Conservation (phyloP, 352 stramenopile species). For the Hyaloperonospora brassicae region DNA sequence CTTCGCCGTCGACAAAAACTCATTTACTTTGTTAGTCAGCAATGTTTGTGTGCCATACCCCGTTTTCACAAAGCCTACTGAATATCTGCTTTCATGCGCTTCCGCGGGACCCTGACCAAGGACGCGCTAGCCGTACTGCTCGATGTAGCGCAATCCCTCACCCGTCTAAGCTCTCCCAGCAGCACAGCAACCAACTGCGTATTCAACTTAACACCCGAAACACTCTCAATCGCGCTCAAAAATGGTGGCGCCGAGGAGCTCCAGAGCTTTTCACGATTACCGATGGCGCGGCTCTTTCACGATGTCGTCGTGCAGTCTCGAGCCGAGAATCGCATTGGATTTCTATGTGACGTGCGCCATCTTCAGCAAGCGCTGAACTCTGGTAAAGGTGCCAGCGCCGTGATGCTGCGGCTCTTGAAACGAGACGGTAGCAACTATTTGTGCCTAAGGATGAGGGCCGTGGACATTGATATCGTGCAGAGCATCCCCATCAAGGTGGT, state of each 20-base stretch:
- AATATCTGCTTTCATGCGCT: conserved; percentile 40
- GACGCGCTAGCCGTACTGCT: conserved; percentile 71
- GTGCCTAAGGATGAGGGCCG: conserved; percentile 57
- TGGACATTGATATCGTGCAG: conserved; percentile 83
- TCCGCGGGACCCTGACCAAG: conserved; percentile 68
- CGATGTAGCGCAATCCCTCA: conserved; percentile 67
- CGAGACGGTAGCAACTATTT: conserved; percentile 66
- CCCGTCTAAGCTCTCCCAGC: conserved; percentile 46
- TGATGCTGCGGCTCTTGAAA: conserved; percentile 80
- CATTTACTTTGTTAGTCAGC: no score
- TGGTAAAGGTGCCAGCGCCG: conserved; percentile 65
- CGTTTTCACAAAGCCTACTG: no score
- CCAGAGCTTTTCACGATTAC: conserved; percentile 66
- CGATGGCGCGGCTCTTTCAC: conserved; percentile 58
- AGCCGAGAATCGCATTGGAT: conserved; percentile 74
- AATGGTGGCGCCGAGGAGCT: conserved; percentile 62
- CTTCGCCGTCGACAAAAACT: no score
- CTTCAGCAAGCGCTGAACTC: conserved; percentile 66
- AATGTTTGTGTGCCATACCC: no score
- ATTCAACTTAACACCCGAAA: conserved; percentile 61
- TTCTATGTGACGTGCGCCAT: conserved; percentile 64
- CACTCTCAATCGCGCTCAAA: conserved; percentile 58
- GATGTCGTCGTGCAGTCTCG: conserved; percentile 67
- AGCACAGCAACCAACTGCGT: conserved; percentile 59
- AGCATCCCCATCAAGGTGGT: conserved; percentile 78